These are phyloP conservation scores for Trichophyton equinum DNA, from an alignment of 2,329 filamentous ascomycete genomes.

Conservation along the genomic window DNA sequence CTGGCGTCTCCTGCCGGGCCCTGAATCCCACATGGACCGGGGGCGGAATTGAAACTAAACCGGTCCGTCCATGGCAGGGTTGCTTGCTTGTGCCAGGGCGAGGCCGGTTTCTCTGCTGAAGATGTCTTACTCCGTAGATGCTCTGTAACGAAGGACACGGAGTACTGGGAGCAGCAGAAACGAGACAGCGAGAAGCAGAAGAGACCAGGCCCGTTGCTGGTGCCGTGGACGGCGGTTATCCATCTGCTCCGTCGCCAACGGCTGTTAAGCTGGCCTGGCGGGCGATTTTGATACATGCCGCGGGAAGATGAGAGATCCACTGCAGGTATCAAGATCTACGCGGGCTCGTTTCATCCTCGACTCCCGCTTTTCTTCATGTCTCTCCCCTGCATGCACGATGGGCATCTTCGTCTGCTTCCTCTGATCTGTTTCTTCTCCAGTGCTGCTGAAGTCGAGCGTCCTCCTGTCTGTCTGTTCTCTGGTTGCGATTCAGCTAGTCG, in stretches of 20 bases:
- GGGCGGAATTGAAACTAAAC: neutral
- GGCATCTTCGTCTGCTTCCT: neutral
- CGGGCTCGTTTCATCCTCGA: neutral
- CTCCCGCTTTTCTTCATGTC: neutral
- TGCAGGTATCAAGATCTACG: neutral
- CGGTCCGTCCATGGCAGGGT: neutral
- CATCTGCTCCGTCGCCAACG: no score
- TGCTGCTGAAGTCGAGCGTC: neutral
- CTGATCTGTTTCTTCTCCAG: neutral
- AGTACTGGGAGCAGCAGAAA: neutral
- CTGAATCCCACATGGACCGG: neutral
- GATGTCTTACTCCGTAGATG: neutral
- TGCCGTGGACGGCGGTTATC: neutral
- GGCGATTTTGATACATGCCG: neutral
- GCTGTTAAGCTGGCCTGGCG: neutral
- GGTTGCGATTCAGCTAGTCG: neutral
- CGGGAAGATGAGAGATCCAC: neutral
- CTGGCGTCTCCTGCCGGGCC: neutral
- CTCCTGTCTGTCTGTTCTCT: neutral
- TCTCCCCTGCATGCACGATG: neutral
- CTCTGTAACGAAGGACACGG: no score
- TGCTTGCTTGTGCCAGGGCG: neutral
- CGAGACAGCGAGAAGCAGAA: neutral
- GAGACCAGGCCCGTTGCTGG: neutral
- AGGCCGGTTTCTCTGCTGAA: neutral